These are phyloP conservation scores for Crotalaria pallida DNA, from an alignment of 306 rosid genomes.

Conservation along the genomic window DNA sequence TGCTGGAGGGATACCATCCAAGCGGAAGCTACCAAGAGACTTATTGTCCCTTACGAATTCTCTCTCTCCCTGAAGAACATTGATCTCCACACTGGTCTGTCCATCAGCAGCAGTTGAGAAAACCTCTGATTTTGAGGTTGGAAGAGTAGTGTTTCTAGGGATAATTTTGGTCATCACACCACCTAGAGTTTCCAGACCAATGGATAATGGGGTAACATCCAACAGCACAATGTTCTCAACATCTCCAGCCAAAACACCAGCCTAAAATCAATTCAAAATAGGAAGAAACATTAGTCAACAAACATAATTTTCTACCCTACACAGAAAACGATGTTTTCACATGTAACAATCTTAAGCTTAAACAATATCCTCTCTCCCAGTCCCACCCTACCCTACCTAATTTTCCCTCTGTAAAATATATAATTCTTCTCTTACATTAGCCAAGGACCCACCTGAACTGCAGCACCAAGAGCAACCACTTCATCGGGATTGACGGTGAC, in stretches of 20 bases:
- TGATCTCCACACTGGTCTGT: slow-evolving; percentile 93
- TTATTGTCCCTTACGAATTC: slow-evolving; percentile 95
- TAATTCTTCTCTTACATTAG: not conserved
- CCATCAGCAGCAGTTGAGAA: slow-evolving; percentile 97
- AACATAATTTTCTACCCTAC: not conserved
- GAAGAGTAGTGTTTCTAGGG: slow-evolving; percentile 92
- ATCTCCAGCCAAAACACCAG: slow-evolving; percentile 91
- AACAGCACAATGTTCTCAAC: slow-evolving; percentile 84
- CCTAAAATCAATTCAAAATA: slow-evolving; percentile 36
- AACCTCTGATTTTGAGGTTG: slow-evolving; percentile 94
- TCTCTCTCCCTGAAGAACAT: slow-evolving; percentile 91
- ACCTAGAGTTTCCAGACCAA: slow-evolving; percentile 88
- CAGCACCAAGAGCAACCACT: slow-evolving; percentile 97
- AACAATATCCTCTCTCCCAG: not conserved
- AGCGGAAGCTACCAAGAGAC: slow-evolving; percentile 92
- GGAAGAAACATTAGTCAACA: not conserved
- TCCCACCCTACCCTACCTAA: not conserved
- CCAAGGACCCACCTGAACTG: slow-evolving; percentile 65
- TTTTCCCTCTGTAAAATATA: not conserved
- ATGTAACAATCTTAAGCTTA: not conserved
- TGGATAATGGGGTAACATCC: slow-evolving; percentile 78
- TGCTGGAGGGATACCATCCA: slow-evolving; percentile 95
- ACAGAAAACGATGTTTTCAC: not conserved
- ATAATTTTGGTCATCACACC: slow-evolving; percentile 97
- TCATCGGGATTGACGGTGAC: slow-evolving; percentile 94